Base-by-base conservation (phyloP, 2,329 filamentous ascomycete genomes). In the Penicillium sp. region DNA sequence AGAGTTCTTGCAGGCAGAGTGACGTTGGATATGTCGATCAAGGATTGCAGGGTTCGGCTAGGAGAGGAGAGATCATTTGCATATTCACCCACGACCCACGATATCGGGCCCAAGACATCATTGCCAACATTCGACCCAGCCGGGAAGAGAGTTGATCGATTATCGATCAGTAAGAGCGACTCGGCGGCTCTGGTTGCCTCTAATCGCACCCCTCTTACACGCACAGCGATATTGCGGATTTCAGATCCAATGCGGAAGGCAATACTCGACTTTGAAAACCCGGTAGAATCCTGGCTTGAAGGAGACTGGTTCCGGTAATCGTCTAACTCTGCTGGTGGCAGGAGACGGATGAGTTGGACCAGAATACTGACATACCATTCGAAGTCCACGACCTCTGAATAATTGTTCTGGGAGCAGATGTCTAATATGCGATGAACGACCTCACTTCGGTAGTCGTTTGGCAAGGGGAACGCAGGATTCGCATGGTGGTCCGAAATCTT, bases 311-410 rank as follows among this genome's bases (percentile, higher is more conserved):
- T 24, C 67, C 67, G 53, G 61, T 52, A 50, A 65, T 73, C 60
- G 36, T 66, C 59, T 33, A 53, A 46, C 44, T 67, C 67, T n/a
- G 58, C 55, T 16, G 69, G 66, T 24, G 77, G 78, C 27, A 78
- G 67, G 56, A 91, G 83, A 71, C 89, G 87, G 41, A 97, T 87
- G 14, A 99, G 83, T 71, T 96, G 92, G 5, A 91, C 89, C 33
- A 99, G 79, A 31, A 96, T 86, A 65, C 95, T 91, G 65, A 98
- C 89, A 74, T 98, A 98, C 95, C 95, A 99, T 66, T 97, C 94
- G 73, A 99, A 99, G 72, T 99, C 94, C 54, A 84, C 80, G 50
- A 99, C 82, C 70, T 92, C 91, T 40, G 85, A 84, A 73, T 98
- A 99, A 61, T 92, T 96, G 64, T 93, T 89, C 64, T 88, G 87